Evolutionary conservation across 225 moss, liverwort and hornwort species (phyloP).

Genomic region (Straminergon stramineum): DNA sequence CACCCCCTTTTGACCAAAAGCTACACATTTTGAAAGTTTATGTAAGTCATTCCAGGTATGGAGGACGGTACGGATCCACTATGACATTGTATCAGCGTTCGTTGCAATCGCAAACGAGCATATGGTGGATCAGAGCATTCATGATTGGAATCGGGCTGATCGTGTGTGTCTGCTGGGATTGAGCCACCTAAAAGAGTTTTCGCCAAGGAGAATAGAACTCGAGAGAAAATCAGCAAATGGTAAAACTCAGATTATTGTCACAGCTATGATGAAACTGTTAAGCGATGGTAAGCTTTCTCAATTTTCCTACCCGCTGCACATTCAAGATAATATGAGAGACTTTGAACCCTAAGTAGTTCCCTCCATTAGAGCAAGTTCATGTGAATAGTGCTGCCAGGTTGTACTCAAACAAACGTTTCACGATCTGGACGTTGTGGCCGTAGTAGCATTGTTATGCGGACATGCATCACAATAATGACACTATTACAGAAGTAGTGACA

Average conservation of each 20-base stretch:
- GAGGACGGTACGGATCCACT: not conserved
- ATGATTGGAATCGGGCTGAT: not conserved
- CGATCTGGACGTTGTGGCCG: not conserved
- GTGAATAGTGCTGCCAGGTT: not conserved
- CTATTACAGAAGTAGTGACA: not conserved
- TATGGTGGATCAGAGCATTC: not conserved
- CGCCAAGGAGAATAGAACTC: not conserved
- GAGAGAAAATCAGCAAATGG: not conserved
- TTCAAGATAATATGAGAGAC: not conserved
- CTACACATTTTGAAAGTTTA: not conserved
- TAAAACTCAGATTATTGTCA: not conserved
- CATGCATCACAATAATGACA: not conserved
- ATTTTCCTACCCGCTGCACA: not conserved
- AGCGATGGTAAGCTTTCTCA: conserved; percentile 2
- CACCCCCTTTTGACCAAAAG: not conserved
- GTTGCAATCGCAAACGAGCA: conserved; percentile 6
- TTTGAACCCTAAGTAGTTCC: not conserved
- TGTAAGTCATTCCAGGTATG: conserved; percentile 9
- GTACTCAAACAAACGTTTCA: not conserved
- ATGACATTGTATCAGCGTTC: conserved; percentile 24
- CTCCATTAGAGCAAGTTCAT: not conserved
- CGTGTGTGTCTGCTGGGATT: conserved; percentile 31
- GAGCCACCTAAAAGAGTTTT: not conserved
- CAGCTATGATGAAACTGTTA: conserved; percentile 11
- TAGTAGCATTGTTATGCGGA: not conserved